Base-by-base conservation (phyloP, 257 asterid genomes). In the Jacaranda copaia region DNA sequence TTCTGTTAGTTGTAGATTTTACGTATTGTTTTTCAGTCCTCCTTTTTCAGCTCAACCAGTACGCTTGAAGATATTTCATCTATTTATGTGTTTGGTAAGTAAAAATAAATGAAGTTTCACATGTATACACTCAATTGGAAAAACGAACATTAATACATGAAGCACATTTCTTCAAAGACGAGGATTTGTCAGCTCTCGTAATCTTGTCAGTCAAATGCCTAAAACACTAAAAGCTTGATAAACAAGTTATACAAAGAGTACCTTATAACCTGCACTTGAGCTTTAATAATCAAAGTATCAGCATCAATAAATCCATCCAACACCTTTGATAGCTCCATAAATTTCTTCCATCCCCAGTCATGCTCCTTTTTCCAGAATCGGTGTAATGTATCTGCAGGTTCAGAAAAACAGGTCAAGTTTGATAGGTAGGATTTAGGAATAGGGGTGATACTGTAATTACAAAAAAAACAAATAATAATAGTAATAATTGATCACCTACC, bases 271-370 rank as follows among this genome's bases (percentile, higher is more conserved):
- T 94, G 99, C 67, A 94, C 98, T 87, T 94, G 97, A 80, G 98
- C 99, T 88, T 89, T 91, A 76, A 94, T 92, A 52, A 88, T 87
- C 85, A 94, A 84, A 55, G 96, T 87, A 79, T 92, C 99, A 72
- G 92, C 87, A 61, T 94, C 99, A 75, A 94, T 81, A 85, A 94
- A 94, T 8, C 97, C 99, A 67, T 92, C 99, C 59, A 79, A 57
- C 80, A 92, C 91, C 81, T 94, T 94, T 25, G 98, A 87, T 32
- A 90, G 92, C 92, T 94, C 99, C 97, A 94, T 94, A 87, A 94
- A 94, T 87, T 94, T 94, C 88, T 94, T 94, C 99, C 99, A 94
- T 52, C 99, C 99, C 99, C 98, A 94, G 84, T 94, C 99, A 82
- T 94, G 99, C 84, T 94, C 99, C 87, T 92, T 94, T 81, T 91